Conservation (phyloP, 2,329 filamentous ascomycete genomes). For the Penicillium sp. region DNA sequence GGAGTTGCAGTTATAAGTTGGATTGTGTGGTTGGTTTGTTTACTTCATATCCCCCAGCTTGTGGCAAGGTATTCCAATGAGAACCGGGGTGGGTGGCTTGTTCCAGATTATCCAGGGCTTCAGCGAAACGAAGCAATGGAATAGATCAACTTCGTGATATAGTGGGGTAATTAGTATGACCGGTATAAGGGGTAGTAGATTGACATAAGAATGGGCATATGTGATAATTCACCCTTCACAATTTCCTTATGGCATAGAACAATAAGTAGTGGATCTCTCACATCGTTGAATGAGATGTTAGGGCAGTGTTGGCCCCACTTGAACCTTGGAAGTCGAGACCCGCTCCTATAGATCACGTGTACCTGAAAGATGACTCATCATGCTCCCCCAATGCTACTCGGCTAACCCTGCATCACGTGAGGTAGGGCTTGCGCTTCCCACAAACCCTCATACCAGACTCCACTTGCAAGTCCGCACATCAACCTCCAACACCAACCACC, state of each 20-base stretch:
- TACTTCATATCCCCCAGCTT: constrained; percentile 18
- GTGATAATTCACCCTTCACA: neutral
- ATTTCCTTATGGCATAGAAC: neutral
- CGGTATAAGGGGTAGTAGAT: neutral
- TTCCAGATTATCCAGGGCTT: constrained; percentile 22
- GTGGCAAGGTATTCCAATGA: constrained; percentile 16
- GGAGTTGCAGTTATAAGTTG: constrained; percentile 19
- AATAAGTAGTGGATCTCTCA: neutral
- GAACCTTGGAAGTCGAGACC: neutral
- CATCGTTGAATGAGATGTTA: neutral
- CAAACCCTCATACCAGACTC: constrained; percentile 43
- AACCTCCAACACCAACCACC: constrained; percentile 44
- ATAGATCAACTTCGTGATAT: neutral
- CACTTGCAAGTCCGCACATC: constrained; percentile 40
- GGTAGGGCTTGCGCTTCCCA: constrained; percentile 46
- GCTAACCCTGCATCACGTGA: constrained; percentile 25
- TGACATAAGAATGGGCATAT: neutral
- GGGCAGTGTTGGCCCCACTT: neutral
- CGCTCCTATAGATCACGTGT: neutral
- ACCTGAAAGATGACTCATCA: constrained; percentile 11
- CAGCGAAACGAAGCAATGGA: neutral
- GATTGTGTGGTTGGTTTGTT: constrained; percentile 10
- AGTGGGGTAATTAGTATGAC: neutral
- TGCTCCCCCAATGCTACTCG: constrained; percentile 12
- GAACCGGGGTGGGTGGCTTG: constrained; percentile 18